phyloP scores from a whole-genome alignment of 495 filamentous ascomycete genomes.

The Hypoxylon cercidicola region DNA sequence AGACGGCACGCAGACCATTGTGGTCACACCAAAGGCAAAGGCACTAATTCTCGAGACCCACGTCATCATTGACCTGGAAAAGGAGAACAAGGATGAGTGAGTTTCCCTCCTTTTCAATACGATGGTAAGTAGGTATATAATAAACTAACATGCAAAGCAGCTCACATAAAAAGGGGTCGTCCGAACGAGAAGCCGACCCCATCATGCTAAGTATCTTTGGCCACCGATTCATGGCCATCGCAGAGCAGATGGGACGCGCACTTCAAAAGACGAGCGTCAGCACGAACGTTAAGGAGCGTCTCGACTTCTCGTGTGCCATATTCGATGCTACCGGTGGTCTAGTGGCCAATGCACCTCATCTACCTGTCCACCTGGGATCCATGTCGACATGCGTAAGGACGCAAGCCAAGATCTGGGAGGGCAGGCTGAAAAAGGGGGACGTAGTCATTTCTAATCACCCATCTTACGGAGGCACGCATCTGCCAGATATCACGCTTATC shows the following conservation, averaged over 20 bases:
- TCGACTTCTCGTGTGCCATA: constrained; percentile 94
- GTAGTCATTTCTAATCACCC: constrained; percentile 97
- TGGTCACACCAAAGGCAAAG: constrained; percentile 84
- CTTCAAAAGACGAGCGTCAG: constrained; percentile 95
- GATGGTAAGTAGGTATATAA: no score
- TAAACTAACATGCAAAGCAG: constrained; percentile 35
- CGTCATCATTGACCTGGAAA: constrained; percentile 76
- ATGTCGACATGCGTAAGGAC: constrained; percentile 97
- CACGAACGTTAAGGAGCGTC: constrained; percentile 95
- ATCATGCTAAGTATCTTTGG: constrained; percentile 95
- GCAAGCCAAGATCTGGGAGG: constrained; percentile 93
- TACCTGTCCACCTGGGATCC: constrained; percentile 88
- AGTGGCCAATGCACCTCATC: constrained; percentile 92
- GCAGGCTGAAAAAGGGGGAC: constrained; percentile 88
- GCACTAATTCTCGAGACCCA: constrained; percentile 81
- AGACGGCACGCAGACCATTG: constrained; percentile 95
- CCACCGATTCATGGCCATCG: constrained; percentile 97
- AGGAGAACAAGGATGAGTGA: constrained; percentile 61
- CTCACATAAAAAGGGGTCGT: constrained; percentile 48
- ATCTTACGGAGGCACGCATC: constrained; percentile 81
- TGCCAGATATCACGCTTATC: constrained; percentile 94
- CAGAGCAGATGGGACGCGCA: constrained; percentile 94
- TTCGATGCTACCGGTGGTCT: constrained; percentile 89
- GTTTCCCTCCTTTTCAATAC: constrained; percentile 1
- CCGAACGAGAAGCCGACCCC: constrained; percentile 63